A percentile compares a stretch with the other conserved stretches of the same genome.
These are phyloP conservation scores for Jaenimonas drosophilae DNA, from an alignment of 208 protist species.

Conservation along the genomic window DNA sequence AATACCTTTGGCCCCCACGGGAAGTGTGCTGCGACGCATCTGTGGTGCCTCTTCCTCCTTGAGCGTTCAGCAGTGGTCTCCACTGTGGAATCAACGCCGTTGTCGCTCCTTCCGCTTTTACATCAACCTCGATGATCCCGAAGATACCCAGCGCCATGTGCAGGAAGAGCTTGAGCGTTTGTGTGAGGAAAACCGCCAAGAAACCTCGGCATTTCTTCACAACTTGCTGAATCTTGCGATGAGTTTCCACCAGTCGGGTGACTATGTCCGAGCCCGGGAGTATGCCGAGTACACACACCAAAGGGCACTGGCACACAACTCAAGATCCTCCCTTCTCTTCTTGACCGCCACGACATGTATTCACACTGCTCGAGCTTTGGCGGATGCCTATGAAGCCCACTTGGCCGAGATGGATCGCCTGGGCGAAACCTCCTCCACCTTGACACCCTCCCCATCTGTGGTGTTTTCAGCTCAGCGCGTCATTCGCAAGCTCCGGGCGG, in stretches of 20 bases:
- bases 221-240: conserved; percentile 59
- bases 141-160: conserved; percentile 52
- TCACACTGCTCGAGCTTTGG: conserved; percentile 26
- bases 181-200: conserved; percentile 26
- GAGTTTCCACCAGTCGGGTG: conserved; percentile 43
- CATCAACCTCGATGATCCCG: conserved; percentile 64
- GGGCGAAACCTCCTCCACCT: conserved; percentile 12
- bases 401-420: conserved; percentile 18
- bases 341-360: conserved; percentile 65
- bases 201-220: conserved; percentile 56
- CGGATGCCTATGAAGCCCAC: conserved; percentile 48
- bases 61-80: too few species aligned
- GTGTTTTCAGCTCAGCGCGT: conserved; percentile 43
- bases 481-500: conserved; percentile 57
- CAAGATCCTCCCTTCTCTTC: conserved; percentile 43
- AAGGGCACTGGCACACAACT: conserved; percentile 27
- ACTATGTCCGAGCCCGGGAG: conserved; percentile 49
- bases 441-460: conserved; percentile 35
- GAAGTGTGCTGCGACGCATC: too few species aligned
- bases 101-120: conserved; percentile 61
- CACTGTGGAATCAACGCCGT: too few species aligned
- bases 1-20: too few species aligned
- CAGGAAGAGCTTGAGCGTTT: conserved; percentile 46
- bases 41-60: too few species aligned
- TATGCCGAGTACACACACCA: conserved; percentile 47